Evolutionary conservation across 23 red algal species (phyloP).

Genomic region (Chondrus crispus): DNA sequence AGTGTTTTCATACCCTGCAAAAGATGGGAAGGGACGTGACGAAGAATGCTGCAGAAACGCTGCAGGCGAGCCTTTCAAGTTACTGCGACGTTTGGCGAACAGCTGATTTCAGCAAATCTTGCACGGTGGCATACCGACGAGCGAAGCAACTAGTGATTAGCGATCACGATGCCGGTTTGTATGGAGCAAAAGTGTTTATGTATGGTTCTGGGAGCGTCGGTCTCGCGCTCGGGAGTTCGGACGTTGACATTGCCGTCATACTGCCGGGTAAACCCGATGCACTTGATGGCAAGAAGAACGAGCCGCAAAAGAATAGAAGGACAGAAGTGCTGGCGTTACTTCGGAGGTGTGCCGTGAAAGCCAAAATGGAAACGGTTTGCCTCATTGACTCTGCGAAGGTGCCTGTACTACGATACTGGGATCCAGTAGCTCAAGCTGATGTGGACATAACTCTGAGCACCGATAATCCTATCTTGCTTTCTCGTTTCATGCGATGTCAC

Average conservation of each 20-base stretch:
- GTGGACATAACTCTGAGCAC: conserved; percentile 49
- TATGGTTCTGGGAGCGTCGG: conserved; percentile 41
- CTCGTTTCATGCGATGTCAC: conserved; percentile 27
- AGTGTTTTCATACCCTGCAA: not conserved
- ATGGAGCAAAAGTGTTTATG: conserved; percentile 18
- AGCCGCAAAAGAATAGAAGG: not conserved
- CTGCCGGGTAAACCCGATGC: not conserved
- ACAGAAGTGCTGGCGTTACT: conserved; percentile 6
- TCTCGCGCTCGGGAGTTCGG: conserved; percentile 19
- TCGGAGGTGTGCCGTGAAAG: not conserved
- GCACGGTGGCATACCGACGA: not conserved
- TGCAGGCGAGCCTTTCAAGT: not conserved
- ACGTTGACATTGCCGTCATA: conserved; percentile 27
- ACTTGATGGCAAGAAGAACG: not conserved
- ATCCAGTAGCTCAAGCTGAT: conserved; percentile 22
- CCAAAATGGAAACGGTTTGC: conserved; percentile 20
- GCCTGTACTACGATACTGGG: conserved; percentile 34
- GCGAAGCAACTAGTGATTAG: not conserved
- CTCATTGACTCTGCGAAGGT: conserved; percentile 8
- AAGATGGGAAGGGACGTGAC: not conserved
- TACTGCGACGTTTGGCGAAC: not conserved
- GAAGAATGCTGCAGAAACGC: not conserved
- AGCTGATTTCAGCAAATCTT: not conserved
- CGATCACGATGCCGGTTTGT: not conserved
- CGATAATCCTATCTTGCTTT: conserved; percentile 3